Base-by-base conservation (phyloP, 257 asterid genomes). In the Nicotiana knightiana region DNA sequence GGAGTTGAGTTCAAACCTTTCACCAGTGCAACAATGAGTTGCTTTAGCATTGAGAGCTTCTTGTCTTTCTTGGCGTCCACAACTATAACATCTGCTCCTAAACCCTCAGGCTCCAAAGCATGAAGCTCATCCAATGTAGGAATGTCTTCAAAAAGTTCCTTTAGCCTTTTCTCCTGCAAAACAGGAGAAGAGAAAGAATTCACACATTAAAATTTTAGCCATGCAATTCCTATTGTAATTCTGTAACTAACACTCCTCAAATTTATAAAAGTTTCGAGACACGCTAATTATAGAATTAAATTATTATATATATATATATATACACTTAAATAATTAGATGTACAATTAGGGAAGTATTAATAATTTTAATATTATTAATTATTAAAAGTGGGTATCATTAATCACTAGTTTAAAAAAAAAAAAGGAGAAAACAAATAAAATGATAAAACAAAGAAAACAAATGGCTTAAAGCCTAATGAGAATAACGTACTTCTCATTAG, bases 121-220 rank as follows among this genome's bases (percentile, higher is more conserved):
- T 86, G 94, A 87, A 96, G 94, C 91, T 96, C 97, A 83, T 93
- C 99, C 77, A 94, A 83, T 46, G 97, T 82, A 83, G 99, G 99
- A 82, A 96, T 86, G 84, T 89, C 93, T 80, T 90, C 97, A 88
- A 87, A 93, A 61, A 84, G 89, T 57, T 94, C 99, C 90, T 92
- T 96, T 82, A 96, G 90, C 90, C 88, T 92, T 91, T 89, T 94
- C 87, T 96, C 99, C 99, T 96, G 91, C 28, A 71, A 71, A 39
- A 43, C 26, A 46, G 77, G 32, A 68, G 58, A 68, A 68, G 33
- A 54, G 46, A 68, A 68, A 39, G 57, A 39, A 11, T 3, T 33
- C 21, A 71, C 59, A 70, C 78, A 46, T 71, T 13, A 71, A 12
- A 71, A 71, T 24, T 68, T n/a, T 71, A 71, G 61, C 59, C 15